Base-by-base conservation (phyloP, 139 green algal genomes). In the Coelastrella sp. region DNA sequence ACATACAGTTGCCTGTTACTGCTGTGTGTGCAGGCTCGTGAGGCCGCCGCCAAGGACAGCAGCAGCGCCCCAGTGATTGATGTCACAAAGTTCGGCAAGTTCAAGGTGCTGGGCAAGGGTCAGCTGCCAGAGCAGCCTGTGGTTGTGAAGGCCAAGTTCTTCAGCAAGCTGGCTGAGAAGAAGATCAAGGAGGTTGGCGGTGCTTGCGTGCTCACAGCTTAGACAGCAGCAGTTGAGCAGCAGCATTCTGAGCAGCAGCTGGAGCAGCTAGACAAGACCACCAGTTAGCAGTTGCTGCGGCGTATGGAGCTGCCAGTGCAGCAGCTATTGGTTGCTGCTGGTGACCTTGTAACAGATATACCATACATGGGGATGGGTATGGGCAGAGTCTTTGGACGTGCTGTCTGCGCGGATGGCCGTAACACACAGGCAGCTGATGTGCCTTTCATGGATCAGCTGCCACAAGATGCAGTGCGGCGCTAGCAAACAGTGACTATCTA, bases 121-220 rank as follows among this genome's bases (percentile, higher is more conserved):
- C 92, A 98, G 91, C 95, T 99, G 88, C 98, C 98, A 20, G 68
- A 95, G 83, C 97, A 99, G 96, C 98, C 98, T 7, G 91, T 99
- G 83, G 95, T 99, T 11, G 98, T 99, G 58, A 98, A 97, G 93
- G 97, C 97, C 93, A 99, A 99, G 96, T 99, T 99, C 92, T 96
- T 99, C 90, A 97, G 92, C 92, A 99, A 99, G 94, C 94, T 99
- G 86, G 98, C 98, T 77, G 97, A 99, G 97, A 96, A 96, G 92
- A 99, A 99, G 96, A 99, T 99, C 94, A 99, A 99, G 95, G 98
- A 97, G 87, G 98, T 95, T 32, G 97, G 98, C 85, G 98, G 98
- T 59, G 97, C 96, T 57, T 96, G 94, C 89, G 80, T 97, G 11
- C 94, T 99, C 68, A 96, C 94, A 47, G 97, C 97, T 10, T 99